Evolutionary conservation across 2,329 filamentous ascomycete genomes (phyloP).

Genomic region (Paraphaeosphaeria sporulosa): DNA sequence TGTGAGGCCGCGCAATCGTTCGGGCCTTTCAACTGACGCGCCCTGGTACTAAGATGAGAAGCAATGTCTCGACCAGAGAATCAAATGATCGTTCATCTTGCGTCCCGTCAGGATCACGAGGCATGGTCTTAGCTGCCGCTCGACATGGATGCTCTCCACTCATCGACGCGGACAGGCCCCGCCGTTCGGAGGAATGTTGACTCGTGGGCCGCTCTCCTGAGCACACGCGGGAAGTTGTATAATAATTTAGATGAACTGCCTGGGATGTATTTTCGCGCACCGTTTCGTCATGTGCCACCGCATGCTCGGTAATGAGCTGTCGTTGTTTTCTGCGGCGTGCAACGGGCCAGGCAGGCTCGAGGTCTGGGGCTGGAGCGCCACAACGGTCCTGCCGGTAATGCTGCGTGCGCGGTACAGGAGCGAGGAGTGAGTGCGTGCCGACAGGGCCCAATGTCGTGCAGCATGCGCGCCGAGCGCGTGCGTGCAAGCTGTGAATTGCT

Average conservation of each 20-base stretch:
- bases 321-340: neutral
- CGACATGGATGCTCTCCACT: neutral
- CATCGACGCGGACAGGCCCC: neutral
- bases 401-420: neutral
- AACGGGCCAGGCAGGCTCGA: too few relatives aligned
- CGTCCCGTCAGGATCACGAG: constrained; percentile 2
- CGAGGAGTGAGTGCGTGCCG: neutral
- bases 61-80: constrained; percentile 2
- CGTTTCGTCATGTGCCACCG: neutral
- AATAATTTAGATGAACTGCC: neutral
- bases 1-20: neutral
- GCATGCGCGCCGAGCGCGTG: neutral
- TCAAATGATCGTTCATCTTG: constrained; percentile 1
- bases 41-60: neutral
- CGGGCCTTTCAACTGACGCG: neutral
- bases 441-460: neutral
- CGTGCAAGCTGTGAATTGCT: neutral
- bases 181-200: constrained; percentile 6
- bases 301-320: constrained; percentile 1
- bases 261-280: neutral
- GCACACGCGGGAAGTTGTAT: neutral
- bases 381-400: constrained; percentile 1
- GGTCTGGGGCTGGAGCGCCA: constrained; percentile 1
- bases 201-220: constrained; percentile 3
- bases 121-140: constrained; percentile 7